These are phyloP conservation scores for Magnaporthiopsis incrustans DNA, from an alignment of 2,329 filamentous ascomycete species.

Conservation along the genomic window DNA sequence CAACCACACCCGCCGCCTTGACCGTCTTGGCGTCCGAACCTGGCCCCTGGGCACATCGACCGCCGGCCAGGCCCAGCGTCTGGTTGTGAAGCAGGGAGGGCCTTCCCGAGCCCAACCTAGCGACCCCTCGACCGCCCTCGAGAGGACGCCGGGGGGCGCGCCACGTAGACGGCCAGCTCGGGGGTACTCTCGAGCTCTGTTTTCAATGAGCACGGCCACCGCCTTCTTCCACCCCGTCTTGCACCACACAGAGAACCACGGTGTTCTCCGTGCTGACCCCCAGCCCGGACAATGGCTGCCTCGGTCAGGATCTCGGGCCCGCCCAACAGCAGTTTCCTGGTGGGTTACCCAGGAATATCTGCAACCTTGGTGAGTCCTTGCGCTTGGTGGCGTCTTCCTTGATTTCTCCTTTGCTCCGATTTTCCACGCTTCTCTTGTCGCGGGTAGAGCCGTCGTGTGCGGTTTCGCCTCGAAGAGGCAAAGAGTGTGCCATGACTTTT, in stretches of 20 bases:
- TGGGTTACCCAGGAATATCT: conserved; percentile 96
- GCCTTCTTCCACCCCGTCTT: background rate
- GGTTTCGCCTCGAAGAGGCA: background rate
- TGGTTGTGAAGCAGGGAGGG: background rate
- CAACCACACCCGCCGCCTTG: background rate
- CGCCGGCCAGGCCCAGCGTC: background rate
- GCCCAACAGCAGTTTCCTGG: conserved; percentile 92
- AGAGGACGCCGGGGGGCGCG: background rate
- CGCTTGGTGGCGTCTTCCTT: conserved; percentile 6
- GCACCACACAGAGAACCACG: background rate
- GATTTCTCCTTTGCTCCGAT: conserved; percentile 2
- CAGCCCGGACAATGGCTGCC: conserved; percentile 20
- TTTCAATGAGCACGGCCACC: conserved; percentile 7
- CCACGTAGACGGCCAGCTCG: conserved; percentile 1
- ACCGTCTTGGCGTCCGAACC: background rate
- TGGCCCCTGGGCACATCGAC: background rate
- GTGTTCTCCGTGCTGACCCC: background rate
- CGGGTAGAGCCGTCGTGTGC: background rate
- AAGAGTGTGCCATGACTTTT: background rate
- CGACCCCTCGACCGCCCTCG: background rate
- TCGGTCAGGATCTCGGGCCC: conserved; percentile 92
- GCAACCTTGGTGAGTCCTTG: conserved; percentile 74
- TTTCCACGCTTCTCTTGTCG: background rate
- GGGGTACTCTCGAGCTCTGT: background rate
- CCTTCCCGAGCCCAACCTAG: background rate